Percentiles rank a stretch among this genome's conserved stretches.
These are phyloP conservation scores for Leucogyrophana mollusca DNA, from an alignment of 768 basidiomycete genomes.

Conservation along the genomic window DNA sequence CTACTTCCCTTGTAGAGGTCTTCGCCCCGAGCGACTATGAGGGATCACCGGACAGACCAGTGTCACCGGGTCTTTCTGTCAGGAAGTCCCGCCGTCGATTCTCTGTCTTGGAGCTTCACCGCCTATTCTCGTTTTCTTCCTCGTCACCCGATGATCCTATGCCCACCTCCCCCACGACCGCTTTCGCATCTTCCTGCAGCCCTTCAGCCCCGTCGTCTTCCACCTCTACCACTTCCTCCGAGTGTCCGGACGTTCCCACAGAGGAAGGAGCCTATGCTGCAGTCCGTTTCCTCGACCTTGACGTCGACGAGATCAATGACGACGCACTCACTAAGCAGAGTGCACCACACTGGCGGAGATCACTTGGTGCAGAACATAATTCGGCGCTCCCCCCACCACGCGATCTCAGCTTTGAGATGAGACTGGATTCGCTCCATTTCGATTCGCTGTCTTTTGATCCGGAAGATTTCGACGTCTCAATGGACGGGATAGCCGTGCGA, in stretches of 20 bases:
- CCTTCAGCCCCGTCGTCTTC: constrained; percentile 8
- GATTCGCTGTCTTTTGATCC: constrained; percentile 68
- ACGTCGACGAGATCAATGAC: constrained; percentile 7
- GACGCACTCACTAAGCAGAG: constrained; percentile 14
- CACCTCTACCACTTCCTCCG: constrained; percentile 12
- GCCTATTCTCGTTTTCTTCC: constrained; percentile 28
- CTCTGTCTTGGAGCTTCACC: constrained; percentile 36
- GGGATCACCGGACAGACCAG: constrained; percentile 18
- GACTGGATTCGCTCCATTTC: constrained; percentile 71
- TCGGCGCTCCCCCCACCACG: constrained; percentile 11
- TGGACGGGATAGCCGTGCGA: constrained; percentile 12
- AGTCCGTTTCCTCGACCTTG: constrained; percentile 17
- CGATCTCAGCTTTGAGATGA: constrained; percentile 60
- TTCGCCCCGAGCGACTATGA: constrained; percentile 9
- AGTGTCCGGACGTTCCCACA: constrained; percentile 15
- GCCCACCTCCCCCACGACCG: constrained; percentile 2
- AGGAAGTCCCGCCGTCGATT: constrained; percentile 29
- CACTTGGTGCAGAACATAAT: constrained; percentile 1
- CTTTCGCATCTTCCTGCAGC: constrained; percentile 1
- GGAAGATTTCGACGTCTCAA: constrained; percentile 43
- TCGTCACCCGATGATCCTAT: constrained; percentile 14
- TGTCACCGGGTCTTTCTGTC: constrained; percentile 35
- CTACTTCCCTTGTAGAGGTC: constrained; percentile 16
- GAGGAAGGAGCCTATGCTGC: constrained; percentile 16
- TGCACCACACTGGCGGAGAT: constrained; percentile 5